Base-by-base conservation (phyloP, 2,329 filamentous ascomycete genomes). In the Chaetomium olivaceum region DNA sequence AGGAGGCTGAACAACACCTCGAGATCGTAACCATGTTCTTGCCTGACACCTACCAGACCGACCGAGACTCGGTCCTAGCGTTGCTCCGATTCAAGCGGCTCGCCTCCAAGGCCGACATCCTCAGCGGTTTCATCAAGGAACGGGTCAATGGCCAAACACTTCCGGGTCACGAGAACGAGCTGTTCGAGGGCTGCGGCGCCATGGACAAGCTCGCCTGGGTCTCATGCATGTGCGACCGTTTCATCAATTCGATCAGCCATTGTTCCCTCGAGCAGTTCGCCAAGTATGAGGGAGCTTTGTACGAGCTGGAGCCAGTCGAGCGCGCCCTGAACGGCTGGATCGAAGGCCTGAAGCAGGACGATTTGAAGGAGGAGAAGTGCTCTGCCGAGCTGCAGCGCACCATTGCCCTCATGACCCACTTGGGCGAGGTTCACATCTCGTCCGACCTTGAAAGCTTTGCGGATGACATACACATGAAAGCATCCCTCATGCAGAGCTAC, bases 221-320 rank as follows among this genome's bases (percentile, higher is more conserved):
- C 63, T 85, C 88, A 12, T 86, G 87, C 52, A 92, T 95, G 83
- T 96, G 92, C 73, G 88, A 91, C 69, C 90, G 92, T 46, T 95
- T 97, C 71, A 87, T 91, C 75, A 90, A 88, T 67, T 89, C 91
- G 67, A 92, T 97, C 72, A 89, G 85, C 71, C 87, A 88, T 71
- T 96, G 92, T 77, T 89, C 90, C 2, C 82, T 91, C 1, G 88
- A 91, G 57, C 87, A 92, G 65, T 98, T 98, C 76, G 84, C 85
- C 55, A 87, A 83, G 69, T 95, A 92, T 71, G 90, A 92, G 72
- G 89, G 89, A 51, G 91, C 93, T 2, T 78, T 95, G 65, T 91
- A 92, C 71, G 95, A 98, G 76, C 82, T 98, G 59, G 92, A 97
- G 75, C 92, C 93, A 0, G 92, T 98, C 12, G 95, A 99, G 79